phyloP scores from a whole-genome alignment of 2,329 filamentous ascomycete genomes.

The Curvularia eragrostidis region DNA sequence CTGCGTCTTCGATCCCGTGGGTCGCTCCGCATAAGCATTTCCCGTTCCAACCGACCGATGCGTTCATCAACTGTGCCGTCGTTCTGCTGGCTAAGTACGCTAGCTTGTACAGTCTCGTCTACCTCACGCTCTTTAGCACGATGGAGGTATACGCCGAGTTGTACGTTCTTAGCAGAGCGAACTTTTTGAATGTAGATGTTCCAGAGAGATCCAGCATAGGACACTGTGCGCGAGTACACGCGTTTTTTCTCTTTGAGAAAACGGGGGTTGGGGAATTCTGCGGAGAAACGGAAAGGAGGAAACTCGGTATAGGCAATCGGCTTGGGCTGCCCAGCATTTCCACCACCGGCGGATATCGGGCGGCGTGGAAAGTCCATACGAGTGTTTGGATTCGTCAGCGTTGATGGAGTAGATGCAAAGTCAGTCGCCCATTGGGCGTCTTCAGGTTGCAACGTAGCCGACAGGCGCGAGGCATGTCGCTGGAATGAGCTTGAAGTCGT shows the following conservation, averaged over 20 bases:
- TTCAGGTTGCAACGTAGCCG: conserved; percentile 60
- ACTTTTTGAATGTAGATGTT: conserved; percentile 69
- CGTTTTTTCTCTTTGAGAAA: conserved; percentile 65
- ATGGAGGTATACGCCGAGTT: conserved; percentile 66
- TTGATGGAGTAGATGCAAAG: conserved; percentile 58
- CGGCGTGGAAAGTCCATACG: conserved; percentile 37
- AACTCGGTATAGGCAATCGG: conserved; percentile 60
- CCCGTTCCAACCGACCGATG: conserved; percentile 61
- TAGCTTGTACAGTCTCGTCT: conserved; percentile 52
- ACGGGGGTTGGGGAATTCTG: conserved; percentile 63
- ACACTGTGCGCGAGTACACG: conserved; percentile 65
- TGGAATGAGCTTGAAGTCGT: conserved; percentile 56
- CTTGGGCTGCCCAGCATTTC: conserved; percentile 46
- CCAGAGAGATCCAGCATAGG: conserved; percentile 65
- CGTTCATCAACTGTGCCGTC: conserved; percentile 59
- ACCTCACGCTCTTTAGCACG: conserved; percentile 63
- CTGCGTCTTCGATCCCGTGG: conserved; percentile 42
- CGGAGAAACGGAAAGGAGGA: conserved; percentile 65
- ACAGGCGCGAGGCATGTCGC: conserved; percentile 56
- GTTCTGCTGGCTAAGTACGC: conserved; percentile 47
- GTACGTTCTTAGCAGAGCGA: conserved; percentile 61
- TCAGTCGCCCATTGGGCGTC: conserved; percentile 64
- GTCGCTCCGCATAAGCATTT: conserved; percentile 57
- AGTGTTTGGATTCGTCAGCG: conserved; percentile 45
- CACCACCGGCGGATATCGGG: conserved; percentile 46